Percentiles rank a stretch among this genome's conserved stretches.
Evolutionary conservation across 352 stramenopile genomes (phyloP).

Genomic region (Globisporangium iwayamae): DNA sequence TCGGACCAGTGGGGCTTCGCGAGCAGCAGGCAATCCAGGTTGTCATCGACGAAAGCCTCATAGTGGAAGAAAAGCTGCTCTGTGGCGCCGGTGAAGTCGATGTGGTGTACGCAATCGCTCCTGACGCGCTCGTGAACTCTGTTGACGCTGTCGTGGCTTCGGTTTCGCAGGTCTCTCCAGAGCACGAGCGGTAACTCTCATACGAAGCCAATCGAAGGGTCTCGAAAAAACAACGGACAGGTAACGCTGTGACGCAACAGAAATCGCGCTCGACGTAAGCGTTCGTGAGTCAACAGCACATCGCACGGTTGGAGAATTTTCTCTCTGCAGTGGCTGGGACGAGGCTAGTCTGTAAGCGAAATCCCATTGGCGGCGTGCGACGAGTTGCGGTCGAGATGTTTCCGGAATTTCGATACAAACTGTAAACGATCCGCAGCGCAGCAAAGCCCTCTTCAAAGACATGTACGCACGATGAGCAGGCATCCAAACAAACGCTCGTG

Average conservation of each 20-base stretch:
- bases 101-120: slow-evolving; percentile 47
- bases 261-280: not conserved
- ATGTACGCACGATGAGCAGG: not conserved
- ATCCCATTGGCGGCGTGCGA: not conserved
- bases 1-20: slow-evolving; percentile 60
- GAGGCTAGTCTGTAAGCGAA: not conserved
- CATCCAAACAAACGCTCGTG: not conserved
- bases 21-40: slow-evolving; percentile 43
- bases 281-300: not conserved
- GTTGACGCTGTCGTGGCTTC: slow-evolving; percentile 14
- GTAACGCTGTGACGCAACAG: not conserved
- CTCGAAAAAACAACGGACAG: not conserved
- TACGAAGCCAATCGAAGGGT: not conserved
- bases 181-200: not conserved
- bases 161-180: not conserved
- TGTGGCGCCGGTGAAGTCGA: slow-evolving; percentile 44
- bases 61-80: slow-evolving; percentile 29
- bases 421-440: not conserved
- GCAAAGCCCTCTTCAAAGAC: not conserved
- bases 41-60: slow-evolving; percentile 40
- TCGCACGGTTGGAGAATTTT: not conserved
- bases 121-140: slow-evolving; percentile 11
- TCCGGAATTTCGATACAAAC: not conserved
- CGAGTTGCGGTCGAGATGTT: too few species aligned
- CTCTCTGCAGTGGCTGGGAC: not conserved